A percentile compares a stretch with the other conserved stretches of the same genome.
phyloP scores from a whole-genome alignment of 2,329 filamentous ascomycete species.

The Neonectria sp. region DNA sequence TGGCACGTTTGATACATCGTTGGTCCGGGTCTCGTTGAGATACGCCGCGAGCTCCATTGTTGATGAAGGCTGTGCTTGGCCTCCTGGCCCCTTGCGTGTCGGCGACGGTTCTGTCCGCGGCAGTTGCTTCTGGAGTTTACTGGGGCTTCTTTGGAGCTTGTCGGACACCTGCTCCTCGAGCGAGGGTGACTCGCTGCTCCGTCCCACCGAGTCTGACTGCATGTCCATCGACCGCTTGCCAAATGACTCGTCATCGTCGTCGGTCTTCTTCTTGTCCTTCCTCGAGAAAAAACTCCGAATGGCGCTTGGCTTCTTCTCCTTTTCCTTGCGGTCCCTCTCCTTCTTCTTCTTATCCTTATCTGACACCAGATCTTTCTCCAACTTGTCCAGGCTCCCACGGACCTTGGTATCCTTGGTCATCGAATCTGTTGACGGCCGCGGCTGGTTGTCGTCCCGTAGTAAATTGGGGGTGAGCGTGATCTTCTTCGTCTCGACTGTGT shows the following conservation, averaged over 20 bases:
- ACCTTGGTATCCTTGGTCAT: slow-evolving; percentile 65
- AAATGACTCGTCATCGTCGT: slow-evolving; percentile 72
- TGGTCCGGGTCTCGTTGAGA: slow-evolving; percentile 61
- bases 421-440: slow-evolving; percentile 67
- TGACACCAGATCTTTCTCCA: slow-evolving; percentile 66
- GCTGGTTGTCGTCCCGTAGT: slow-evolving; percentile 81
- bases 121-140: slow-evolving; percentile 80
- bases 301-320: slow-evolving; percentile 72
- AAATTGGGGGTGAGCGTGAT: slow-evolving; percentile 96
- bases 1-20: slow-evolving; percentile 70
- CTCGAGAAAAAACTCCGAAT: slow-evolving; percentile 75
- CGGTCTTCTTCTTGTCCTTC: slow-evolving; percentile 72
- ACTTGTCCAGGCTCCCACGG: slow-evolving; percentile 81
- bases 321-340: slow-evolving; percentile 81
- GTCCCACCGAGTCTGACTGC: slow-evolving; percentile 54
- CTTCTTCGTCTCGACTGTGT: slow-evolving; percentile 95
- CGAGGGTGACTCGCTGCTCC: slow-evolving; percentile 58
- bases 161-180: slow-evolving; percentile 64
- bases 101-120: slow-evolving; percentile 65
- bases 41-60: slow-evolving; percentile 61
- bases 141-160: slow-evolving; percentile 69
- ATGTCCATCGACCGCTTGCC: slow-evolving; percentile 76
- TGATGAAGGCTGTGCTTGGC: slow-evolving; percentile 48
- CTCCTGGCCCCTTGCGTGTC: slow-evolving; percentile 55
- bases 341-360: slow-evolving; percentile 85